Evolutionary conservation across 192 early-diverging fungal genomes (phyloP).

Genomic region (Umbelopsis vinacea): DNA sequence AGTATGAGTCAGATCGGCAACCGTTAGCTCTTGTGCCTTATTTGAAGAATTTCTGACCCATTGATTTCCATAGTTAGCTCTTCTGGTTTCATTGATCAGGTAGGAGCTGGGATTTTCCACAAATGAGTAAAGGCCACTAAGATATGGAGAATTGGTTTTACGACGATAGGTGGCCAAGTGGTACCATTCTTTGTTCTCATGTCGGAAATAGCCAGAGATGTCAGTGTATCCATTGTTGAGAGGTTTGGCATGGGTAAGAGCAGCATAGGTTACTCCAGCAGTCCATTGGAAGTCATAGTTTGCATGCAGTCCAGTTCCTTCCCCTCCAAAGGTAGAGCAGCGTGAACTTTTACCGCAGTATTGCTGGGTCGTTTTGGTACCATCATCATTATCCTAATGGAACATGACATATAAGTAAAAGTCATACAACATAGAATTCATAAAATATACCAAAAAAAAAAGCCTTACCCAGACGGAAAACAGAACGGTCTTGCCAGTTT

Average conservation of each 20-base stretch:
- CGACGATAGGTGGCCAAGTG: conserved; percentile 11
- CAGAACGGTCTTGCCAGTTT: conserved; percentile 10
- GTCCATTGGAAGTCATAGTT: conserved; percentile 13
- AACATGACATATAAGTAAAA: no score
- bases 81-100: background rate
- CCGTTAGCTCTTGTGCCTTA: background rate
- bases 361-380: background rate
- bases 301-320: conserved; percentile 28
- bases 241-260: background rate
- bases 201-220: conserved; percentile 9
- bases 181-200: conserved; percentile 7
- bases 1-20: background rate
- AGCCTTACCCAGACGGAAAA: conserved; percentile 31
- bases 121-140: conserved; percentile 10
- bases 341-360: background rate
- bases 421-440: no score
- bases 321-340: conserved; percentile 28
- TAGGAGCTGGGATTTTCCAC: background rate
- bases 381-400: conserved; percentile 2
- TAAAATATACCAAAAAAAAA: background rate
- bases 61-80: conserved; percentile 3
- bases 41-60: background rate
- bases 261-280: conserved; percentile 11
- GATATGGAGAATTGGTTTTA: background rate
- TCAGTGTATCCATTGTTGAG: background rate